Evolutionary conservation across 2,329 filamentous ascomycete species (phyloP).

Genomic region (Plenodomus tracheiphilus): DNA sequence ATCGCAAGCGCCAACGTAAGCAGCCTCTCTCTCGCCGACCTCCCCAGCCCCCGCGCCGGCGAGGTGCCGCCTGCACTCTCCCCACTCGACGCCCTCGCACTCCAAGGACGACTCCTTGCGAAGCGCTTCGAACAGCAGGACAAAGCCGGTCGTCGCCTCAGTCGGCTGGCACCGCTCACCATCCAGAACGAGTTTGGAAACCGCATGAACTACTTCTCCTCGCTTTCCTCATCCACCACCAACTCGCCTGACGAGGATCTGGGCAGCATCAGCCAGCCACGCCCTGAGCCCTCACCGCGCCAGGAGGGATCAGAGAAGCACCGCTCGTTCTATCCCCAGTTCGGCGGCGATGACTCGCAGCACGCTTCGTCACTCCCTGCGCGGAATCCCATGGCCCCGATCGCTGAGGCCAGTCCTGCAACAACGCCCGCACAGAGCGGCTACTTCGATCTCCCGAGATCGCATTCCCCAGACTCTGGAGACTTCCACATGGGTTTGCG

Average conservation of each 20-base stretch:
- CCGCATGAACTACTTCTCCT: constrained; percentile 80
- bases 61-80: constrained; percentile 84
- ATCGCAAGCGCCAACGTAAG: constrained; percentile 35
- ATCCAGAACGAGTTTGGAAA: constrained; percentile 79
- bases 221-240: constrained; percentile 60
- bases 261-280: constrained; percentile 31
- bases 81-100: constrained; percentile 90
- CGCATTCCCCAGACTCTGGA: constrained; percentile 50
- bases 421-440: constrained; percentile 30
- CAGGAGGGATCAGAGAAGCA: constrained; percentile 38
- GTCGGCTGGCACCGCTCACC: constrained; percentile 80
- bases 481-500: constrained; percentile 48
- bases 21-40: constrained; percentile 41
- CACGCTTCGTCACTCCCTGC: constrained; percentile 32
- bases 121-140: constrained; percentile 79
- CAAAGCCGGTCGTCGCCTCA: constrained; percentile 76
- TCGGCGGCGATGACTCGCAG: constrained; percentile 34
- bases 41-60: constrained; percentile 55
- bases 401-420: constrained; percentile 38
- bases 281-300: constrained; percentile 30
- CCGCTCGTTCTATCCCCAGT: constrained; percentile 43
- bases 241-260: constrained; percentile 59
- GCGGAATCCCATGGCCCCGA: constrained; percentile 37
- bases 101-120: constrained; percentile 85
- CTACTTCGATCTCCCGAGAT: constrained; percentile 53